Evolutionary conservation across 352 stramenopile genomes (phyloP), one percentile per base, ranked within the genome.

Genomic region (Albugo candida): DNA sequence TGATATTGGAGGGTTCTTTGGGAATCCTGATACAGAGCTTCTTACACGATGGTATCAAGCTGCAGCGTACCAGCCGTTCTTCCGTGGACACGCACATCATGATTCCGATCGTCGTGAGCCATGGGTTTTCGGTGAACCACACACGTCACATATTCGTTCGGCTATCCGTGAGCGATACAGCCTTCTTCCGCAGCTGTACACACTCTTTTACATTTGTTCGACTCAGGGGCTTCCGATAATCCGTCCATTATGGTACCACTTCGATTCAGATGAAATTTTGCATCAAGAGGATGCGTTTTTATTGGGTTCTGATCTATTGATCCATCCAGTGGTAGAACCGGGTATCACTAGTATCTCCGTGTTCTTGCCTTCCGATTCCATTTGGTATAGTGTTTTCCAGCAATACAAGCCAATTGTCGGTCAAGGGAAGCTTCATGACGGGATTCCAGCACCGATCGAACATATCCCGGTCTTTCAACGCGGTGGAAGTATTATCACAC

Each of bases 1-100:
- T 4, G 96, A 99, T 71, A 88, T 99, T 13, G 94, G 94, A 31
- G 96, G 96, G n/a, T 99, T 99, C 65, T 99, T 99, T 54, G 92
- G 93, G 10, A 86, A 97, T 58, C 87, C 95, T 10, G 86, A 96
- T 59, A 68, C 85, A 14, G 94, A 99, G 63, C 70, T 99, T 31
- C 87, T 98, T 60, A 97, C 84, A 36, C 71, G 93, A 36, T 98
- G 92, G 89, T 96, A 96, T 65, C 76, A 98, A 62, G 85, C 91
- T 5, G 95, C 85, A 36, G 76, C 83, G 1, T 99, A 95, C 60
- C 88, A 97, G 59, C 96, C 96, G 6, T 99, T 99, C 73, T 99
- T 99, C 68, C 76, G 96, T 12, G 92, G 81, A 41, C 96, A 99
- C 68, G 96, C 95, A 21, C 96, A 99, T 65, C 94, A 99, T 61